Conservation (phyloP, 805 yeast species). For the Candida germanica region DNA sequence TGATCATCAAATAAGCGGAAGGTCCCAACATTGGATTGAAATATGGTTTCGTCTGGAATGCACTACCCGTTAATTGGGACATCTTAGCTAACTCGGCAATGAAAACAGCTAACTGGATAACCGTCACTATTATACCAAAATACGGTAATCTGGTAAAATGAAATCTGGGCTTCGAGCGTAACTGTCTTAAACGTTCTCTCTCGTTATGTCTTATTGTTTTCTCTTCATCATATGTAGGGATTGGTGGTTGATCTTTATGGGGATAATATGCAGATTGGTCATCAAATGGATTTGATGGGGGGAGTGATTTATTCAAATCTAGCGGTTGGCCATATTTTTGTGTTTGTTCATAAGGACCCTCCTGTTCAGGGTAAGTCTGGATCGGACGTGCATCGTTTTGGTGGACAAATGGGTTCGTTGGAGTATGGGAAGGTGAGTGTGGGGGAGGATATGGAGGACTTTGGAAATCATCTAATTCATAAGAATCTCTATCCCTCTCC, state of each 20-base stretch:
- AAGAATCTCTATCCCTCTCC: not conserved
- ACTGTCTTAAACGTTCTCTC: slow-evolving; percentile 21
- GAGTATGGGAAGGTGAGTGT: too few relatives aligned
- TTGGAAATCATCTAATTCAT: slow-evolving; percentile 1
- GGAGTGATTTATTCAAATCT: not conserved
- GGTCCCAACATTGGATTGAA: slow-evolving; percentile 83
- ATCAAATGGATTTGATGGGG: slow-evolving; percentile 10
- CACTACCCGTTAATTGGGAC: slow-evolving; percentile 59
- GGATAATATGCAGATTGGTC: slow-evolving; percentile 5
- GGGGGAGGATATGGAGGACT: slow-evolving; percentile 1
- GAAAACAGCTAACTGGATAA: slow-evolving; percentile 53
- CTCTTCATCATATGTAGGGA: slow-evolving; percentile 12
- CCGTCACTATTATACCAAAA: slow-evolving; percentile 39
- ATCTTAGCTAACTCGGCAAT: slow-evolving; percentile 57
- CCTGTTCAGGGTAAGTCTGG: slow-evolving; percentile 10
- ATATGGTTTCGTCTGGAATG: slow-evolving; percentile 65
- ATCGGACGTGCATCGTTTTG: not conserved
- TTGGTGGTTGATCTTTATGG: slow-evolving; percentile 13
- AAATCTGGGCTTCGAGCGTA: slow-evolving; percentile 28
- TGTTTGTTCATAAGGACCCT: slow-evolving; percentile 1
- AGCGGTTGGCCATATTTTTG: too few relatives aligned
- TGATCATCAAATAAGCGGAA: slow-evolving; percentile 59
- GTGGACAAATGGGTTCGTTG: slow-evolving; percentile 4
- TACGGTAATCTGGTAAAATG: slow-evolving; percentile 40
- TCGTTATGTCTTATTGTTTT: slow-evolving; percentile 19